phyloP scores from a whole-genome alignment of 495 filamentous ascomycete species.

The Penicillium verhagenii region DNA sequence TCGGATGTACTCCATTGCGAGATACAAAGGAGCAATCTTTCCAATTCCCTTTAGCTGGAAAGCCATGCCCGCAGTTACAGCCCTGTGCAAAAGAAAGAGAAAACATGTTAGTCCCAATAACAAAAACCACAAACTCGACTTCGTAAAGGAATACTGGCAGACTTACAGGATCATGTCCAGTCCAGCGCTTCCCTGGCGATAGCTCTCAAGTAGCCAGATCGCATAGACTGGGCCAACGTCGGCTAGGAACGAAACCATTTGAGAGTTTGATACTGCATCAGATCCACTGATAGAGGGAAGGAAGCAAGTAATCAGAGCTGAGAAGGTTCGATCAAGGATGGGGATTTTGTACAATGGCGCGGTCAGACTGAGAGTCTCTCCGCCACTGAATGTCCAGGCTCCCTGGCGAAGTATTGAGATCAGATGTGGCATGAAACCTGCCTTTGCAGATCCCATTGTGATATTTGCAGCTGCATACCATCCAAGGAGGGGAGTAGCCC shows the following conservation, averaged over 20 bases:
- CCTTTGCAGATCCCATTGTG: neutral
- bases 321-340: neutral
- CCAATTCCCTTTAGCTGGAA: neutral
- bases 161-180: neutral
- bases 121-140: too few species aligned
- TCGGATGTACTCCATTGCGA: neutral
- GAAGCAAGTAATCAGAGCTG: neutral
- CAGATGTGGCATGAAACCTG: neutral
- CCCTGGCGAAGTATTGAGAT: neutral
- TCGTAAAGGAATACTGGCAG: too few species aligned
- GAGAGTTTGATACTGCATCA: neutral
- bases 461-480: neutral
- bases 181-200: neutral
- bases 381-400: neutral
- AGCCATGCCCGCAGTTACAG: neutral
- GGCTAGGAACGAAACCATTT: neutral
- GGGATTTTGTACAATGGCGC: neutral
- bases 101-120: neutral
- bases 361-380: neutral
- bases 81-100: neutral
- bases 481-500: neutral
- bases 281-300: neutral
- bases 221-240: neutral
- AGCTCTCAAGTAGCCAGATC: neutral
- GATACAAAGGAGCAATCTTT: neutral